These are phyloP conservation scores for Fraxinus pennsylvanica DNA, from an alignment of 257 asterid species.

Conservation along the genomic window DNA sequence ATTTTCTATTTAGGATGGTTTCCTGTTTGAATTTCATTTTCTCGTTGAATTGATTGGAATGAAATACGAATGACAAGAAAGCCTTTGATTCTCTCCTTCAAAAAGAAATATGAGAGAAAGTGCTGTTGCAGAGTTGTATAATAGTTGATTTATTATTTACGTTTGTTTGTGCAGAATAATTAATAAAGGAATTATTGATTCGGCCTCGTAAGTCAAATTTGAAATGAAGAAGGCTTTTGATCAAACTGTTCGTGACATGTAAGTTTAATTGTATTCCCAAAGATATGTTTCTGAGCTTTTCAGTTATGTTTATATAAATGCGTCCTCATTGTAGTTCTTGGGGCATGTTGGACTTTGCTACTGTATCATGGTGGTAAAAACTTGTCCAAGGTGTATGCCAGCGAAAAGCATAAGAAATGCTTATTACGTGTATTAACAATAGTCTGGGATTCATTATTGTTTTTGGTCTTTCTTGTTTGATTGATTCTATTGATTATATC, in stretches of 20 bases:
- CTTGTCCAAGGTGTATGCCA: neutral
- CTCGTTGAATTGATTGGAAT: slow-evolving; percentile 18
- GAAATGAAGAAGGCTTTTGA: slow-evolving; percentile 91
- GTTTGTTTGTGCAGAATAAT: slow-evolving; percentile 28
- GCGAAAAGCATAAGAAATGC: neutral
- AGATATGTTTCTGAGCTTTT: neutral
- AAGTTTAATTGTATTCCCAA: slow-evolving; percentile 35
- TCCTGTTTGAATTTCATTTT: slow-evolving; percentile 11
- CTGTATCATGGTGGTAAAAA: neutral
- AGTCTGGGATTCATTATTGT: neutral
- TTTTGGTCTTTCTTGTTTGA: neutral
- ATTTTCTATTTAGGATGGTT: neutral
- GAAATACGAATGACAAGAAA: slow-evolving; percentile 1
- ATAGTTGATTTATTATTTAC: slow-evolving; percentile 9
- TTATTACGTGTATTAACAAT: neutral
- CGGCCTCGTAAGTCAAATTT: slow-evolving; percentile 38
- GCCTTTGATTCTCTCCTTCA: neutral
- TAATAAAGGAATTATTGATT: slow-evolving; percentile 24
- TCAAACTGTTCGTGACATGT: slow-evolving; percentile 96
- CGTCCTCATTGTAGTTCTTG: neutral
- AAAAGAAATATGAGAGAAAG: slow-evolving; percentile 1
- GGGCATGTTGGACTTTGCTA: no score
- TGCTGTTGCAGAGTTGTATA: slow-evolving; percentile 1
- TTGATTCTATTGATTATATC: neutral
- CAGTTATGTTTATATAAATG: neutral